Percentiles rank a stretch among this genome's conserved stretches.
These are phyloP conservation scores for Blastobotrys parvus DNA, from an alignment of 805 yeast genomes.

Conservation along the genomic window DNA sequence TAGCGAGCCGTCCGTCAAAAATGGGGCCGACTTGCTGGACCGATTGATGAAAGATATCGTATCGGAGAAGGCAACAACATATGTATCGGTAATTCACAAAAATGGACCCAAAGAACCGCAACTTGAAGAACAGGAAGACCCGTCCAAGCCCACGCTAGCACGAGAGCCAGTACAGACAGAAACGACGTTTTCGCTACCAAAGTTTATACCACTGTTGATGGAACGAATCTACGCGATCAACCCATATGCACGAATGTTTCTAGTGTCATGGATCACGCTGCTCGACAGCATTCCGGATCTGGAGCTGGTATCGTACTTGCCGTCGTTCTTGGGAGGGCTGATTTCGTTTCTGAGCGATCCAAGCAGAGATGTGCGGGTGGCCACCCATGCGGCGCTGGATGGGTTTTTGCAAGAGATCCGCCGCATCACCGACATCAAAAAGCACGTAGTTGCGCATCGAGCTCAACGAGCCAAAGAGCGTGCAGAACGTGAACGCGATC, in stretches of 20 bases:
- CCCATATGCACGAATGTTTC: constrained; percentile 84
- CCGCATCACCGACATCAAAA: constrained; percentile 61
- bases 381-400: constrained; percentile 71
- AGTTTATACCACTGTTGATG: constrained; percentile 82
- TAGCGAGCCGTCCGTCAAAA: constrained; percentile 82
- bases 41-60: constrained; percentile 88
- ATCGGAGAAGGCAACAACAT: constrained; percentile 85
- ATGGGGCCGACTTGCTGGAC: constrained; percentile 91
- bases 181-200: constrained; percentile 74
- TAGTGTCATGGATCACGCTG: constrained; percentile 91
- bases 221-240: constrained; percentile 90
- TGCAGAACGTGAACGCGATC: too few species aligned
- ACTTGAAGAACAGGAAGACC: constrained; percentile 24
- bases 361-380: constrained; percentile 78
- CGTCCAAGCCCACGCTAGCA: constrained; percentile 23
- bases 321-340: constrained; percentile 81
- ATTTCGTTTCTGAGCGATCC: constrained; percentile 72
- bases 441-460: constrained; percentile 21
- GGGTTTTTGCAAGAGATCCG: constrained; percentile 72
- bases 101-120: constrained; percentile 41
- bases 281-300: constrained; percentile 88
- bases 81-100: constrained; percentile 38
- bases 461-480: neutral
- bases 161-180: constrained; percentile 34
- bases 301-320: constrained; percentile 77